These are phyloP conservation scores for sunflower (Helianthus annuus) DNA, from an alignment of 129 eudicot genomes.

Conservation along the genomic window DNA sequence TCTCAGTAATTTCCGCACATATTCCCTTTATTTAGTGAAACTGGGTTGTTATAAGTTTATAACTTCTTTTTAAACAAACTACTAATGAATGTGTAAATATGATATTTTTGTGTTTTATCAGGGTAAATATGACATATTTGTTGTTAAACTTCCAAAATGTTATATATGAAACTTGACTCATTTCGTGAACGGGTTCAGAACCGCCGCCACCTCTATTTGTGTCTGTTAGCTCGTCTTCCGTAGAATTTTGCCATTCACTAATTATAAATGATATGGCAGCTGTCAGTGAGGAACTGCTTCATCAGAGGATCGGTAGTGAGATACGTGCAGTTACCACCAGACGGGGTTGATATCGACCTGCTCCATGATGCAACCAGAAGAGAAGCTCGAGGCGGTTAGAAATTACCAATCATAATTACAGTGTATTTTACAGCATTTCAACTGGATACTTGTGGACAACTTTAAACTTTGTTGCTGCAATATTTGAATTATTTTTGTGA, in stretches of 20 bases:
- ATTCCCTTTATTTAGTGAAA: too few species aligned
- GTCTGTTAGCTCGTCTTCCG: neutral
- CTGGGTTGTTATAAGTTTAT: too few species aligned
- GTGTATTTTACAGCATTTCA: neutral
- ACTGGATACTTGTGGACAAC: neutral
- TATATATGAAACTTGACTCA: neutral
- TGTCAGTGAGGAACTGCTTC: conserved; percentile 95
- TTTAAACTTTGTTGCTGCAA: neutral
- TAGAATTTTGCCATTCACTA: neutral
- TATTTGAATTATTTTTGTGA: neutral
- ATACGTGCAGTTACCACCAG: conserved; percentile 91
- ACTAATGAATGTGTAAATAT: too few species aligned
- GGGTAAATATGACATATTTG: too few species aligned
- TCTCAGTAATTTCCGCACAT: too few species aligned
- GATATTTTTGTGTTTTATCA: too few species aligned
- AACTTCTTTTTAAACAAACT: too few species aligned
- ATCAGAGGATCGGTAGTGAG: conserved; percentile 97
- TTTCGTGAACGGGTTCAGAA: neutral
- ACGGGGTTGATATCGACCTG: conserved; percentile 90
- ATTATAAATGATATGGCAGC: conserved; percentile 37
- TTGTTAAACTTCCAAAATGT: too few species aligned
- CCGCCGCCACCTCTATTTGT: neutral
- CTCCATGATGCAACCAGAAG: conserved; percentile 99
- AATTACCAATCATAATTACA: neutral
- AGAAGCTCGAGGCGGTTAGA: conserved; percentile 5